Evolutionary conservation across 129 eudicot genomes (phyloP), one percentile per base, ranked within the genome.

Genomic region (Tagetes patula): DNA sequence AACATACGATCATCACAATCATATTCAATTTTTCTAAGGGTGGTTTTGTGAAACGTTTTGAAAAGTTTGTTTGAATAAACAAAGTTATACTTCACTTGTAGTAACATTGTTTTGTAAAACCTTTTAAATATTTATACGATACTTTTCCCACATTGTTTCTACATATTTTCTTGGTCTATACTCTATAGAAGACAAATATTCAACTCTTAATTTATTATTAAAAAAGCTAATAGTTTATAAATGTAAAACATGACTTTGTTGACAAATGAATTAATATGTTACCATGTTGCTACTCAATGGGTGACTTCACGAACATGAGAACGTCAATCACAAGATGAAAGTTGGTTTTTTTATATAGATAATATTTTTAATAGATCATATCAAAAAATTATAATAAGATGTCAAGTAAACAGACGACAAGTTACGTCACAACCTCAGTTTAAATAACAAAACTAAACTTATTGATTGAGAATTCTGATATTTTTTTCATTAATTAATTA

Each of bases 181-280:
- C 27, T 20, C 27, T 20, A 20, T 20, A 20, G 27, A 20, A 20
- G 27, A 20, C 14, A 12, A 10, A 67, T 46, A 47, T 48, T 32
- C 14, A 68, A 14, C 6, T 42, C 1, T 5, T 46, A 7, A 31
- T 32, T 43, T 42, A 11, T 63, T 3, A 63, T 38, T 63, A 4
- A 39, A 63, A 14, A 31, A 0, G n/a, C 14, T 8, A 8, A 59
- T 59, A 33, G 8, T 8, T 12, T 63, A n/a, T 6, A 36, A 38
- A 6, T 7, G 47, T 39, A 63, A 38, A 63, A 47, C 32, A 14
- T 63, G 68, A 38, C 68, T 48, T 47, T 69, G 34, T 69, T 48
- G 45, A 37, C 38, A 14, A 14, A 14, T 10, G 70, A 12, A 61
- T 36, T 8, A 62, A 36, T 20, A 10, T 59, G 65, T 59, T 9